Percentiles rank a stretch among this genome's conserved stretches.
phyloP scores from a whole-genome alignment of 768 basidiomycete species.

The Suillus tomentosus region DNA sequence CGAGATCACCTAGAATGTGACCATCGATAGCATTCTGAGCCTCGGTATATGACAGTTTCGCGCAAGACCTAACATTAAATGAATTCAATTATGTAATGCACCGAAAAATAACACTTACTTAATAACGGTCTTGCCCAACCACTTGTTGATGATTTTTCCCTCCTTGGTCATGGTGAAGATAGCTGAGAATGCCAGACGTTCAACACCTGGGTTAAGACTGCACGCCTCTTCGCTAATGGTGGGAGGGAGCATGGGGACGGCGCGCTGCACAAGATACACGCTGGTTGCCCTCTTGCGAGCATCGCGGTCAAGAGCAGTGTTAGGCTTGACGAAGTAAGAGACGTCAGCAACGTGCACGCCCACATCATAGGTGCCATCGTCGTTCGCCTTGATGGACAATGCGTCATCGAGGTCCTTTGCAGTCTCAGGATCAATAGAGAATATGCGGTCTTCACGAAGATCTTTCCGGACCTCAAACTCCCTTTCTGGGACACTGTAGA shows the following conservation, averaged over 20 bases:
- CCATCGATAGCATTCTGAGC: constrained; percentile 86
- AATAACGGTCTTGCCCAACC: constrained; percentile 93
- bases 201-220: constrained; percentile 84
- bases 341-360: constrained; percentile 98
- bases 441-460: constrained; percentile 79
- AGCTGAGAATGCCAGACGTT: constrained; percentile 89
- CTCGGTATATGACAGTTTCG: constrained; percentile 80
- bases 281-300: constrained; percentile 96
- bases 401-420: constrained; percentile 97
- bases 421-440: constrained; percentile 89
- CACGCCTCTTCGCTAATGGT: constrained; percentile 92
- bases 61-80: constrained; percentile 64
- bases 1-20: constrained; percentile 51
- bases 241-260: constrained; percentile 96
- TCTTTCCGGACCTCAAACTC: constrained; percentile 90
- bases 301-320: constrained; percentile 97
- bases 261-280: constrained; percentile 94
- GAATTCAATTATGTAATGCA: constrained; percentile 6
- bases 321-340: constrained; percentile 91
- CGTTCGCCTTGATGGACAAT: constrained; percentile 82
- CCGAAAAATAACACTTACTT: constrained; percentile 51
- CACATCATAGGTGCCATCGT: constrained; percentile 90
- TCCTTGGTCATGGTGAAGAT: constrained; percentile 85
- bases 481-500: constrained; percentile 76
- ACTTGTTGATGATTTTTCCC: constrained; percentile 80